Evolutionary conservation across 331 rosid genomes (phyloP).

Genomic region (Ulmus americana): DNA sequence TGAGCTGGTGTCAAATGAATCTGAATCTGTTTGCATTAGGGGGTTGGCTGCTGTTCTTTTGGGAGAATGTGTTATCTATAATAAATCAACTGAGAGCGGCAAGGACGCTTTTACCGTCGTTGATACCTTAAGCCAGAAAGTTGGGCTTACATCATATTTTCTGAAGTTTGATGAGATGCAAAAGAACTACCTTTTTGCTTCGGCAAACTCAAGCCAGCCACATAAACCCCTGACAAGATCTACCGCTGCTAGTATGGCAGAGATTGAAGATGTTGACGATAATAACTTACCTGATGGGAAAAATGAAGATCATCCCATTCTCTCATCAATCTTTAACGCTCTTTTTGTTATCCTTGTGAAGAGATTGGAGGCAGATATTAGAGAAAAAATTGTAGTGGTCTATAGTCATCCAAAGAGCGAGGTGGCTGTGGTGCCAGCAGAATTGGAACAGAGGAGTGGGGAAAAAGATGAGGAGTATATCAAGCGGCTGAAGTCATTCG

Average conservation of each 20-base stretch:
- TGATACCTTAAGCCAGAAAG: conserved; percentile 73
- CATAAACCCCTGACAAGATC: conserved; percentile 66
- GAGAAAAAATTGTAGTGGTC: conserved; percentile 68
- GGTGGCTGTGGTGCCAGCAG: conserved; percentile 86
- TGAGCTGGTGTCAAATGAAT: conserved; percentile 65
- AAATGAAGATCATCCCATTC: conserved; percentile 58
- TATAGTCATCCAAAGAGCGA: conserved; percentile 75
- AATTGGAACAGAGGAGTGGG: conserved; percentile 68
- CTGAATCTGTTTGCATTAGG: conserved; percentile 59
- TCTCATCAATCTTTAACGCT: conserved; percentile 65
- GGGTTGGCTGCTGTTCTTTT: conserved; percentile 78
- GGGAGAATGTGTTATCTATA: conserved; percentile 90
- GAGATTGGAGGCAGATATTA: conserved; percentile 59
- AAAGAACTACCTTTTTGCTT: conserved; percentile 51
- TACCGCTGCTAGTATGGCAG: conserved; percentile 78
- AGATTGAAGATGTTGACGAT: conserved; percentile 60
- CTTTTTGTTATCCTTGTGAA: conserved; percentile 48
- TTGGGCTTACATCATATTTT: conserved; percentile 76
- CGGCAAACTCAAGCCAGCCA: conserved; percentile 42
- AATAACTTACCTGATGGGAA: conserved; percentile 43
- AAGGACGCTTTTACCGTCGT: conserved; percentile 66
- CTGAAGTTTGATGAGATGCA: conserved; percentile 81
- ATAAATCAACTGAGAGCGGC: conserved; percentile 58
- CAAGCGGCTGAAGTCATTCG: conserved; percentile 73
- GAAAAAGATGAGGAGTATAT: conserved; percentile 72